A percentile compares a stretch with the other conserved stretches of the same genome.
Conservation (phyloP, 2,329 filamentous ascomycete species). For the Aspergillus awamori region DNA sequence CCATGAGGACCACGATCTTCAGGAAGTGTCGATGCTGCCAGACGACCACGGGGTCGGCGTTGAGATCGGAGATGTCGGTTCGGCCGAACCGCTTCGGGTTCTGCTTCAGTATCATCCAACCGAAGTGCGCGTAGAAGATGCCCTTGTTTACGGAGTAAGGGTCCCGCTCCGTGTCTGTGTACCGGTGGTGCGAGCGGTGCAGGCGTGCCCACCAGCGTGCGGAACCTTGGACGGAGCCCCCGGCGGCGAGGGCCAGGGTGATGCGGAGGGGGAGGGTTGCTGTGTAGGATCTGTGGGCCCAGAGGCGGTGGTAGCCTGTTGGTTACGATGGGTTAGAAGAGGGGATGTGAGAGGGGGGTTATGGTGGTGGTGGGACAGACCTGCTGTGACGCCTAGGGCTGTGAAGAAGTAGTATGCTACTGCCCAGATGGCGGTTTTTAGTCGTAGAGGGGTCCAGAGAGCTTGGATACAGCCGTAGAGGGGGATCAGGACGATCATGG, state of each 20-base stretch:
- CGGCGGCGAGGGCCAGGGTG: conserved; percentile 15
- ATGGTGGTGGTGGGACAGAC: neutral
- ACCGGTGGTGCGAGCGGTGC: conserved; percentile 24
- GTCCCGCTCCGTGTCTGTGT: conserved; percentile 22
- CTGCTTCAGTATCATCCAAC: conserved; percentile 23
- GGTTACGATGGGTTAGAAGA: neutral
- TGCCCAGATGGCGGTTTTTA: conserved; percentile 9
- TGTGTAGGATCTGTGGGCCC: conserved; percentile 20
- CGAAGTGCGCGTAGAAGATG: conserved; percentile 19
- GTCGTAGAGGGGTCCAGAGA: conserved; percentile 9
- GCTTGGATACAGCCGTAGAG: conserved; percentile 8
- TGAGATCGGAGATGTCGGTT: conserved; percentile 16
- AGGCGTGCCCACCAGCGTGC: conserved; percentile 18
- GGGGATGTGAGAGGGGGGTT: neutral
- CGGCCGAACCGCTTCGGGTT: conserved; percentile 16
- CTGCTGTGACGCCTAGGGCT: conserved; percentile 15
- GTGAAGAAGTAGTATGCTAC: conserved; percentile 13
- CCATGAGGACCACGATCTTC: conserved; percentile 14
- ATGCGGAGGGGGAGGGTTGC: conserved; percentile 14
- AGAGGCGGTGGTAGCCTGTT: conserved; percentile 64
- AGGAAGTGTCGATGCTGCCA: conserved; percentile 24
- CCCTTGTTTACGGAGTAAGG: conserved; percentile 20
- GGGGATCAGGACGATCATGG: conserved; percentile 10
- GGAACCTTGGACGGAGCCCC: conserved; percentile 16
- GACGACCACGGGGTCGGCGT: conserved; percentile 17